Evolutionary conservation across 768 basidiomycete genomes (phyloP).

Genomic region (Hydnum rufescens): DNA sequence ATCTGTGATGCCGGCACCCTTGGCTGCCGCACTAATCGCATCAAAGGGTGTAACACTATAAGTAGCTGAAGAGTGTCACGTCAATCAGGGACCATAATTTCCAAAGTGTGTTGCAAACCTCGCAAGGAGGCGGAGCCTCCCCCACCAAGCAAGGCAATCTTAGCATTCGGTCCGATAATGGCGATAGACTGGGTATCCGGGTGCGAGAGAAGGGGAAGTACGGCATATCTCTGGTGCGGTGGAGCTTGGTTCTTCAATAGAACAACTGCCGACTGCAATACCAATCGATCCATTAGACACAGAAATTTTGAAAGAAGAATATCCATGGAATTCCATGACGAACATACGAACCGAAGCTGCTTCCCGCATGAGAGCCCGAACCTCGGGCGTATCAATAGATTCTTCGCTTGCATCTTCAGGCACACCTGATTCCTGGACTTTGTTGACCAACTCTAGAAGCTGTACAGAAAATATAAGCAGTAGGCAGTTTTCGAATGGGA

Average conservation of each 20-base stretch:
- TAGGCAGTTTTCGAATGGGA: constrained; percentile 12
- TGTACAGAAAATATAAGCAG: background rate
- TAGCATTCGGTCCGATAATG: constrained; percentile 50
- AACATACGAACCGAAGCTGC: constrained; percentile 37
- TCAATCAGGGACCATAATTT: background rate
- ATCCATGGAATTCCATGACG: background rate
- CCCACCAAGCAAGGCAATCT: constrained; percentile 44
- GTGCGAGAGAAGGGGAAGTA: constrained; percentile 13
- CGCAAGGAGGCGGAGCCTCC: constrained; percentile 55
- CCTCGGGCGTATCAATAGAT: constrained; percentile 42
- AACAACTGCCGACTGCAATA: constrained; percentile 17
- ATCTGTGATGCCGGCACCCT: constrained; percentile 24
- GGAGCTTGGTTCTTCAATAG: constrained; percentile 40
- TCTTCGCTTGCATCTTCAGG: constrained; percentile 45
- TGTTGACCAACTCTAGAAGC: constrained; percentile 3
- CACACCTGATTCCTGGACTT: constrained; percentile 6
- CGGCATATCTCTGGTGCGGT: constrained; percentile 4
- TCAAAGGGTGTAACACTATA: constrained; percentile 47
- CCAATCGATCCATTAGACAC: background rate
- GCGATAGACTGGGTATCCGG: constrained; percentile 29
- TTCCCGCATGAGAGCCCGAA: constrained; percentile 34
- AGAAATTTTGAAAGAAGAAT: background rate
- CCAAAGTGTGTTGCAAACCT: constrained; percentile 5
- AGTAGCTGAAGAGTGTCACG: constrained; percentile 17
- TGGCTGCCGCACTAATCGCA: constrained; percentile 31